These are phyloP conservation scores for Solanum rostratum DNA, from an alignment of 257 asterid genomes.

Conservation along the genomic window DNA sequence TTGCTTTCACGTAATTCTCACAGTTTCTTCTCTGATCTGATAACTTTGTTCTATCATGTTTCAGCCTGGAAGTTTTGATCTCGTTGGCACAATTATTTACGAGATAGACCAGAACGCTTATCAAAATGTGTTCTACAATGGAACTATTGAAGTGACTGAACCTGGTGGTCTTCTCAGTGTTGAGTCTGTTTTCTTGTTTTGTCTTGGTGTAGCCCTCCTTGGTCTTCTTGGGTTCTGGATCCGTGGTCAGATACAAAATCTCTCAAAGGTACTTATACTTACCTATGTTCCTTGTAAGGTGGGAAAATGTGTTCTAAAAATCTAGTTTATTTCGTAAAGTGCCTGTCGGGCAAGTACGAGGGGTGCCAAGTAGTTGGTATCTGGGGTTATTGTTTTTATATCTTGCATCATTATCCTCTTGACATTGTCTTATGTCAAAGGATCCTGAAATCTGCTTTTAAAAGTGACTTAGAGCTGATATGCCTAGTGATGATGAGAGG, in stretches of 20 bases:
- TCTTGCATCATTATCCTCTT: not conserved
- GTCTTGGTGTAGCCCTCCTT: conserved; percentile 65
- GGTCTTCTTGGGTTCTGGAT: conserved; percentile 61
- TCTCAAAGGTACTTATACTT: conserved; percentile 59
- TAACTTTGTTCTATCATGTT: not conserved
- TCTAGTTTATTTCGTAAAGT: not conserved
- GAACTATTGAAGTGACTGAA: conserved; percentile 89
- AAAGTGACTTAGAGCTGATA: not conserved
- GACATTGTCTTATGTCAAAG: not conserved
- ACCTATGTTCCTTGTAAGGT: not conserved
- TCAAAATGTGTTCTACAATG: conserved; percentile 81
- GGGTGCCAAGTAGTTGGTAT: not conserved
- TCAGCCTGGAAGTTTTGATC: conserved; percentile 92
- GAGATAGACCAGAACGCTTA: conserved; percentile 74
- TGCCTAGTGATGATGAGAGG: not conserved
- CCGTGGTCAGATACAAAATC: conserved; percentile 47
- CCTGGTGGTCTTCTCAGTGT: conserved; percentile 74
- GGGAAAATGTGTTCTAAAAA: not conserved
- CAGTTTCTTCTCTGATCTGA: not conserved
- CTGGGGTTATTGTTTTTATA: not conserved
- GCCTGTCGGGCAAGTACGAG: not conserved
- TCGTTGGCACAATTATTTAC: conserved; percentile 75
- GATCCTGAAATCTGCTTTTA: not conserved
- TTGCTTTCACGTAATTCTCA: not conserved
- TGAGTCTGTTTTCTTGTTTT: conserved; percentile 88